Conservation (phyloP, 345 rosid species). For the Dipteronia sinensis region DNA sequence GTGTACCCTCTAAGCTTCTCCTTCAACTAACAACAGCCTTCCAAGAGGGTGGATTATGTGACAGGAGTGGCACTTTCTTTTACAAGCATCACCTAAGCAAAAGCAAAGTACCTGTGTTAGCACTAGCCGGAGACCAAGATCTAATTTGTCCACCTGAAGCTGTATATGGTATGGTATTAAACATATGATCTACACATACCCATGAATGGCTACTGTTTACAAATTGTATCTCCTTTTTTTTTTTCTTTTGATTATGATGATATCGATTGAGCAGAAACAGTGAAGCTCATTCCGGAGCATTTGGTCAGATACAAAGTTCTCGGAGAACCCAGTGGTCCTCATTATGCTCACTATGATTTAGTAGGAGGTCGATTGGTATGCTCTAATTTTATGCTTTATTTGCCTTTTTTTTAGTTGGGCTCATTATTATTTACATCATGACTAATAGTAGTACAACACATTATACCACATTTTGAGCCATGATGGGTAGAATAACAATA, state of each 20-base stretch:
- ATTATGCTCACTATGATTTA: slow-evolving; percentile 83
- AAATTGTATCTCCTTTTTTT: not conserved
- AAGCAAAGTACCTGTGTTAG: slow-evolving; percentile 74
- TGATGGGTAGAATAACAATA: not conserved
- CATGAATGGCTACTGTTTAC: not conserved
- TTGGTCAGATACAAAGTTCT: slow-evolving; percentile 63
- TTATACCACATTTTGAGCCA: not conserved
- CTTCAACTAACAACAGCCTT: slow-evolving; percentile 72
- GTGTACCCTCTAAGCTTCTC: slow-evolving; percentile 72
- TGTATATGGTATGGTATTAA: slow-evolving; percentile 57
- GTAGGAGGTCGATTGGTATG: slow-evolving; percentile 71
- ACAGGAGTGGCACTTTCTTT: slow-evolving; percentile 57
- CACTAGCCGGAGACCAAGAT: slow-evolving; percentile 84
- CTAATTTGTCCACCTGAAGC: slow-evolving; percentile 83
- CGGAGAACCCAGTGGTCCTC: slow-evolving; percentile 78
- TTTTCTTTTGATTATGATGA: slow-evolving; percentile 6
- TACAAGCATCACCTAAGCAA: slow-evolving; percentile 71
- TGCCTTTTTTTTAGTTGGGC: not conserved
- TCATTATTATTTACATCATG: not conserved
- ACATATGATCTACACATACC: not conserved
- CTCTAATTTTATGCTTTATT: slow-evolving; percentile 5
- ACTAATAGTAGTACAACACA: not conserved
- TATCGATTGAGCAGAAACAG: slow-evolving; percentile 63
- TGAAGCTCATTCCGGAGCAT: slow-evolving; percentile 60
- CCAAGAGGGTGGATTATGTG: slow-evolving; percentile 58